phyloP scores from a whole-genome alignment of 2,329 filamentous ascomycete species.

The Talaromyces piceae region DNA sequence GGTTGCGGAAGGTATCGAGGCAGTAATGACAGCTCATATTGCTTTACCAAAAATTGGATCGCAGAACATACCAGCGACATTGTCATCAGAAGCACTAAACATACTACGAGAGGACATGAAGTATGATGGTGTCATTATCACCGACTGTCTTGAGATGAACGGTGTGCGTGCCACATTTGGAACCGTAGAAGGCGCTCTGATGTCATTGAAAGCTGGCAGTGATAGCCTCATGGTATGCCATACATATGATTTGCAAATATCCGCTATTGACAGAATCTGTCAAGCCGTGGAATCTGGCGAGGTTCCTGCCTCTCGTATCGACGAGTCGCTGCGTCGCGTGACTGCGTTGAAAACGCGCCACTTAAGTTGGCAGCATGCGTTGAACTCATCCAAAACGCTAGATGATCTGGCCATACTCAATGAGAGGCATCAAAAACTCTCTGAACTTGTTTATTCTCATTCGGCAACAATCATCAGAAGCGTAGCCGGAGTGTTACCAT shows the following conservation, averaged over 20 bases:
- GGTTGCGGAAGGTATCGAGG: slow-evolving; percentile 34
- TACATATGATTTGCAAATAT: slow-evolving; percentile 34
- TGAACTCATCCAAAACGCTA: slow-evolving; percentile 12
- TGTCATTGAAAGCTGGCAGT: slow-evolving; percentile 36
- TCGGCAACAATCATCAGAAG: slow-evolving; percentile 37
- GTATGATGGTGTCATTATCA: slow-evolving; percentile 39
- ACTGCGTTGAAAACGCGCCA: slow-evolving; percentile 30
- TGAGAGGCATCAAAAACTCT: slow-evolving; percentile 19
- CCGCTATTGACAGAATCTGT: slow-evolving; percentile 32
- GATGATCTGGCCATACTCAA: slow-evolving; percentile 19
- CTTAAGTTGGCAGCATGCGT: slow-evolving; percentile 24
- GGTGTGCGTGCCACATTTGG: slow-evolving; percentile 35
- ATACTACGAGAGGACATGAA: slow-evolving; percentile 37
- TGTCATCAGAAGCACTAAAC: slow-evolving; percentile 30
- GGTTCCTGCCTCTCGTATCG: slow-evolving; percentile 24
- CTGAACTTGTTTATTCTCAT: slow-evolving; percentile 29
- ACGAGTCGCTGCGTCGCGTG: slow-evolving; percentile 30
- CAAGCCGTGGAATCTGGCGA: slow-evolving; percentile 29
- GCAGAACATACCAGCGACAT: slow-evolving; percentile 31
- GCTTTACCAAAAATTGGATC: slow-evolving; percentile 28
- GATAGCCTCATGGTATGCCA: slow-evolving; percentile 43
- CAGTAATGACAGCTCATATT: slow-evolving; percentile 42
- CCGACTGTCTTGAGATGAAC: slow-evolving; percentile 42
- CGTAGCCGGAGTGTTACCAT: slow-evolving; percentile 22
- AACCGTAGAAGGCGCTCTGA: slow-evolving; percentile 34